These are phyloP conservation scores for Pulveroboletus ridleyi DNA, from an alignment of 1,284 basidiomycete species.

Conservation along the genomic window DNA sequence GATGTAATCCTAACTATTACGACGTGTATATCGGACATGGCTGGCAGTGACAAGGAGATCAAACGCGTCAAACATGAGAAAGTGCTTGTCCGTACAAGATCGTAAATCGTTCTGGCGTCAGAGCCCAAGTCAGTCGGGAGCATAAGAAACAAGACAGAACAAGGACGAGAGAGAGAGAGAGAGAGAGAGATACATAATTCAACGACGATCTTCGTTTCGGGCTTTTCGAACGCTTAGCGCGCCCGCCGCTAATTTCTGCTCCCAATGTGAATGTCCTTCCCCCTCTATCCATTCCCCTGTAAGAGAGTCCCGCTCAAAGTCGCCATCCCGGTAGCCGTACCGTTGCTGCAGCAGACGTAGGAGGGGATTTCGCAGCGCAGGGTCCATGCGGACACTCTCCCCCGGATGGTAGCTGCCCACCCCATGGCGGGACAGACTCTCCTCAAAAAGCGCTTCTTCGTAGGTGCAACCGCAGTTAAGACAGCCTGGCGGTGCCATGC, in stretches of 20 bases:
- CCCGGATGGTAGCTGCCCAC: slow-evolving; percentile 85
- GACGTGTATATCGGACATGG: slow-evolving; percentile 30
- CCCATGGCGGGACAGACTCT: slow-evolving; percentile 75
- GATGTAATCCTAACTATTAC: slow-evolving; percentile 37
- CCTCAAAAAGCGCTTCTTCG: slow-evolving; percentile 85
- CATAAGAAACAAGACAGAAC: neutral
- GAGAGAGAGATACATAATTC: slow-evolving; percentile 10
- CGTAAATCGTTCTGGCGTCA: slow-evolving; percentile 35
- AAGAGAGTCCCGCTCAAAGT: slow-evolving; percentile 73
- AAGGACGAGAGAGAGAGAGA: neutral
- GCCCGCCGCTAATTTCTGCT: slow-evolving; percentile 55
- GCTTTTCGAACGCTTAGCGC: slow-evolving; percentile 42
- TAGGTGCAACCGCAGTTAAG: slow-evolving; percentile 85
- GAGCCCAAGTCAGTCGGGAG: slow-evolving; percentile 12
- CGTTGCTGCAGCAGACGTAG: slow-evolving; percentile 71
- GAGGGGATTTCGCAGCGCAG: slow-evolving; percentile 79
- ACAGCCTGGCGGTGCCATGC: slow-evolving; percentile 76
- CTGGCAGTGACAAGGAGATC: slow-evolving; percentile 26
- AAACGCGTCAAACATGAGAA: slow-evolving; percentile 30
- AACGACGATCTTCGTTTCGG: slow-evolving; percentile 41
- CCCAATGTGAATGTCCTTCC: slow-evolving; percentile 69
- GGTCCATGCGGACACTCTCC: slow-evolving; percentile 86
- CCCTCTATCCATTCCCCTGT: slow-evolving; percentile 70
- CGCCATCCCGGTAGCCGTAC: slow-evolving; percentile 83
- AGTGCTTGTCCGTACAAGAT: slow-evolving; percentile 29